A percentile compares a stretch with the other conserved stretches of the same genome.
Conservation (phyloP, 73 alveolate genomes). For the Durusdinium trenchii region DNA sequence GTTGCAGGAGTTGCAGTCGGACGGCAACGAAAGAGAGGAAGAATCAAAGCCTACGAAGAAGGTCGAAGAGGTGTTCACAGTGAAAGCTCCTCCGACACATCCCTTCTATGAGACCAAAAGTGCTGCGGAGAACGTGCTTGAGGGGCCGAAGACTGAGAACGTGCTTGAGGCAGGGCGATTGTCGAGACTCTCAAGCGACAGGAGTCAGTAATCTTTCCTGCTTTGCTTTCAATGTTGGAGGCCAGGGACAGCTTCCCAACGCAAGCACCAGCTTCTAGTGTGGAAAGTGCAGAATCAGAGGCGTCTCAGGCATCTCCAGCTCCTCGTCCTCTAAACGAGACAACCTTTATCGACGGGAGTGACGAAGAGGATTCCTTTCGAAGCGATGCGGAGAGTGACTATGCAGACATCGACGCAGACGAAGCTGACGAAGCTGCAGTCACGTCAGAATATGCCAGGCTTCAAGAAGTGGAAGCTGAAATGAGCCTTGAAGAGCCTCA, state of each 20-base stretch:
- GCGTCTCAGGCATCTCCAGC: neutral
- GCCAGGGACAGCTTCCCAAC: neutral
- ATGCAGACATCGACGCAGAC: neutral
- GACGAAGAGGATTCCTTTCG: slow-evolving; percentile 45
- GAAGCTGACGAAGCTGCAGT: slow-evolving; percentile 18
- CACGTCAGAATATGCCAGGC: neutral
- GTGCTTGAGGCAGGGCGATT: too few species aligned
- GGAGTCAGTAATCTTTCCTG: too few species aligned
- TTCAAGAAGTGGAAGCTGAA: neutral
- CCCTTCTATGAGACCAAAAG: too few species aligned
- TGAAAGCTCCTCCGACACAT: too few species aligned
- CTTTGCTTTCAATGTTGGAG: too few species aligned
- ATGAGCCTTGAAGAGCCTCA: slow-evolving; percentile 41
- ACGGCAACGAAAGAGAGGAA: too few species aligned
- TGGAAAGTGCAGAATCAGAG: neutral
- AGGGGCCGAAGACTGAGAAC: too few species aligned
- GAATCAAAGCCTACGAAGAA: too few species aligned
- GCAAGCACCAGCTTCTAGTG: slow-evolving; percentile 25
- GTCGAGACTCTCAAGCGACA: too few species aligned
- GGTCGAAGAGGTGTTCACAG: too few species aligned
- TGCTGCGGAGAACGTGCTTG: too few species aligned
- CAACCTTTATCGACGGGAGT: slow-evolving; percentile 5
- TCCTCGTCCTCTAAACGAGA: neutral
- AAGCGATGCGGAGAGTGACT: neutral
- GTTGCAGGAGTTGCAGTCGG: too few species aligned